phyloP scores from a whole-genome alignment of 371 early-diverging fungal species.

The Thermomucor indicae-seudaticae region DNA sequence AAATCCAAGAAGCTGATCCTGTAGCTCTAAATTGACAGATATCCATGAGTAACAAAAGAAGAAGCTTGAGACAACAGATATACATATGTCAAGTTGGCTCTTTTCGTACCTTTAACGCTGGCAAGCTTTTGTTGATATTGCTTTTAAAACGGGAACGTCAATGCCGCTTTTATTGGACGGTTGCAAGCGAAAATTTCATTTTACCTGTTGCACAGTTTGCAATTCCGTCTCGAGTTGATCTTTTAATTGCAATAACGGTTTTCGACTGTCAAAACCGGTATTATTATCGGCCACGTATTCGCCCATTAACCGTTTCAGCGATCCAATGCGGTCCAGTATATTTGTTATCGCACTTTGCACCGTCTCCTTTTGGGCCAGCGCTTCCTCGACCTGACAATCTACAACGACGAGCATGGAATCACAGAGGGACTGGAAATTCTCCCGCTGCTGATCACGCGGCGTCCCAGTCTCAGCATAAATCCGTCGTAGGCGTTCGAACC shows the following conservation, averaged over 20 bases:
- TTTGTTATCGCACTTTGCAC: too few species aligned
- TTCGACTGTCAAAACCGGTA: background rate
- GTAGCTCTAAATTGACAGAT: slow-evolving; percentile 1
- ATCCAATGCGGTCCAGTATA: slow-evolving; percentile 1
- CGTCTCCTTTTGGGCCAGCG: too few species aligned
- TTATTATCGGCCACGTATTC: slow-evolving; percentile 10
- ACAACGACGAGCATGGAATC: too few species aligned
- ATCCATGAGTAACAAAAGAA: too few species aligned
- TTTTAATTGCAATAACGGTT: background rate
- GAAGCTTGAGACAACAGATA: too few species aligned
- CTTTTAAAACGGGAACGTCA: slow-evolving; percentile 5
- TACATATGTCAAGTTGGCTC: too few species aligned
- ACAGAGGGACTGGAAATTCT: too few species aligned
- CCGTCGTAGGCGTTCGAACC: too few species aligned
- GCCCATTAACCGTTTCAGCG: slow-evolving; percentile 16
- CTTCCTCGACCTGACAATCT: too few species aligned
- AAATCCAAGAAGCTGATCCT: slow-evolving; percentile 4
- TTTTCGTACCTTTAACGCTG: slow-evolving; percentile 13
- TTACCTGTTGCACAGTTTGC: slow-evolving; percentile 12
- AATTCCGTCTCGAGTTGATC: slow-evolving; percentile 6
- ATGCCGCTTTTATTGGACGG: background rate
- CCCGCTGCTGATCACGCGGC: too few species aligned
- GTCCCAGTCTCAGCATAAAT: too few species aligned
- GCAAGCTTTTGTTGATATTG: slow-evolving; percentile 15
- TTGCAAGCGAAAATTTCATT: background rate